Percentiles rank a stretch among this genome's conserved stretches.
These are phyloP conservation scores for Neofusicoccum sp. DNA, from an alignment of 2,329 filamentous ascomycete genomes.

Conservation along the genomic window DNA sequence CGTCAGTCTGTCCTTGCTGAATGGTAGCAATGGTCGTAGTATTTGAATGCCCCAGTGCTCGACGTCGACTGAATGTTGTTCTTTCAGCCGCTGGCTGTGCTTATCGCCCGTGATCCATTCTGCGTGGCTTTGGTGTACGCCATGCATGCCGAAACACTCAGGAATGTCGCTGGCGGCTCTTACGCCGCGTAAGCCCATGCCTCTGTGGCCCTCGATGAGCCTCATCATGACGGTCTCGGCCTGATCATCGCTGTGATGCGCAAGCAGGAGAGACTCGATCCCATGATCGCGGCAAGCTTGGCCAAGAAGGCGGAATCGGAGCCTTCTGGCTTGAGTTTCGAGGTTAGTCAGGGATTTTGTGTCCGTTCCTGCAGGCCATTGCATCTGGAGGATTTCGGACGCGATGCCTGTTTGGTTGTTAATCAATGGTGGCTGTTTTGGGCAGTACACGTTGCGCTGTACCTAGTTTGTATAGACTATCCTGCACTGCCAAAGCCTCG, in stretches of 20 bases:
- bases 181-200: constrained; percentile 73
- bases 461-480: constrained; percentile 43
- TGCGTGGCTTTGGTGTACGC: constrained; percentile 53
- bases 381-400: constrained; percentile 35
- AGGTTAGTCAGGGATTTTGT: constrained; percentile 57
- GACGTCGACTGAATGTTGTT: constrained; percentile 35
- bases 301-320: constrained; percentile 73
- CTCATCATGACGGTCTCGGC: constrained; percentile 87
- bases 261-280: constrained; percentile 67
- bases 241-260: constrained; percentile 87
- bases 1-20: constrained; percentile 70
- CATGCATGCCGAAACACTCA: constrained; percentile 74
- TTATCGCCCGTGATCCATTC: not conserved
- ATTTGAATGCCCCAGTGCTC: constrained; percentile 67
- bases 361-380: constrained; percentile 37
- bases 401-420: constrained; percentile 24
- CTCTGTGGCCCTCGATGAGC: constrained; percentile 63
- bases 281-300: constrained; percentile 52
- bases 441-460: not conserved
- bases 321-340: constrained; percentile 71
- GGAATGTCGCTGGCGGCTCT: constrained; percentile 67
- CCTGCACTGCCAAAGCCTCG: constrained; percentile 54
- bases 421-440: not conserved
- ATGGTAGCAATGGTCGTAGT: constrained; percentile 67
- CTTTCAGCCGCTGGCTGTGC: constrained; percentile 29